Base-by-base conservation (phyloP, 2,329 filamentous ascomycete genomes). In the Colletotrichum costaricense region DNA sequence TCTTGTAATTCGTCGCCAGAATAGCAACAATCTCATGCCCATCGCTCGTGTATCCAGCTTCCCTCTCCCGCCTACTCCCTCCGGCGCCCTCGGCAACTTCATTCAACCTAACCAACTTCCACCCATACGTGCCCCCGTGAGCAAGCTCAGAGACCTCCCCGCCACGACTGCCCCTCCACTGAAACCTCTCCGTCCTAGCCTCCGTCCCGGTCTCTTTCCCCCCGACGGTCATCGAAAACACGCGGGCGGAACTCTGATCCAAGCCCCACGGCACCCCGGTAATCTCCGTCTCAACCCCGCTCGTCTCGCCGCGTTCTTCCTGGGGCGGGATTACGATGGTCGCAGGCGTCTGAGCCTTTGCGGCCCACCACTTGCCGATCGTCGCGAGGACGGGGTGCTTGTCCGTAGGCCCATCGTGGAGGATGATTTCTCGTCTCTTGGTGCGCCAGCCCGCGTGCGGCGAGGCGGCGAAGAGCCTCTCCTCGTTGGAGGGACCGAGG, bases 21-120 rank as follows among this genome's bases (percentile, higher is more conserved):
- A 82, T 80, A 1, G 85, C 85, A 12, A 87, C 84, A 22, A 86
- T 78, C 78, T 87, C 85, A 42, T 78, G 78, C 4, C 82, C 81
- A 49, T 83, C 83, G 19, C 79, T 79, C 12, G 79, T 75, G 5
- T 22, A 30, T 9, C 42, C 60, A 24, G 38, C 38, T 12, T n/a
- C 38, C 14, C 35, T 28, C 59, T 28, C 24, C 7, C 38, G 12
- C 6, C 59, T 28, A 22, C 35, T 62, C 5, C 35, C 35, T 8
- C 59, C 59, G 12, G 59, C 35, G 2, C 16, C 59, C 22, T 12
- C 11, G 7, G 59, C 19, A 7, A 35, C 35, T 11, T 11, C 69
- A 26, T 30, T 56, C 9, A 78, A 60, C 14, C 77, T 75, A 54
- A 77, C 75, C 11, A 79, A 75, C 75, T 79, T 79, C 75, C 75